These are phyloP conservation scores for Suhomyces wounanorum DNA, from an alignment of 1,139 yeast genomes.

Conservation along the genomic window DNA sequence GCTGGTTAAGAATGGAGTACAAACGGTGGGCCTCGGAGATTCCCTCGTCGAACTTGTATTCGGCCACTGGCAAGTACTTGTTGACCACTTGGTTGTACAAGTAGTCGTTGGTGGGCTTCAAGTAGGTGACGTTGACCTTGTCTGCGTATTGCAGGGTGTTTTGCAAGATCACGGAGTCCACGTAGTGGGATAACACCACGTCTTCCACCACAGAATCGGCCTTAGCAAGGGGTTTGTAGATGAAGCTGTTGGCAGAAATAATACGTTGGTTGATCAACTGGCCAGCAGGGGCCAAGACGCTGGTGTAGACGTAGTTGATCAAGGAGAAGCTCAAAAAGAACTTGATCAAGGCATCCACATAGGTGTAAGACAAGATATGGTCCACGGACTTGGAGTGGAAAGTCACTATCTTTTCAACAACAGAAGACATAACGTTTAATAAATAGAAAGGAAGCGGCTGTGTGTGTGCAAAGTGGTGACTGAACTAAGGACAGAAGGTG, in stretches of 20 bases:
- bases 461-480: neutral
- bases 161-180: constrained; percentile 17
- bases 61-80: constrained; percentile 36
- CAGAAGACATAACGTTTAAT: constrained; percentile 7
- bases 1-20: constrained; percentile 33
- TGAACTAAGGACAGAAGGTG: neutral
- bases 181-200: constrained; percentile 23
- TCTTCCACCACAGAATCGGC: constrained; percentile 33
- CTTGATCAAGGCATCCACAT: constrained; percentile 25
- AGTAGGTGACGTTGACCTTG: constrained; percentile 25
- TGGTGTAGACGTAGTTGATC: constrained; percentile 26
- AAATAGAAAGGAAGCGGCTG: neutral
- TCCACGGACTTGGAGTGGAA: constrained; percentile 38
- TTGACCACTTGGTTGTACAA: constrained; percentile 29
- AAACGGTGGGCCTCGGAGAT: constrained; percentile 31
- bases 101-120: constrained; percentile 33
- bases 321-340: constrained; percentile 32
- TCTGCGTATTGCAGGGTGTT: constrained; percentile 16
- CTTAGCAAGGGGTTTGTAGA: constrained; percentile 27
- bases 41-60: constrained; percentile 26
- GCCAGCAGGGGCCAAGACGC: constrained; percentile 20
- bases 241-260: constrained; percentile 25
- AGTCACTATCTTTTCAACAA: constrained; percentile 10
- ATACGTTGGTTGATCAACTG: constrained; percentile 25
- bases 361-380: constrained; percentile 38